Base-by-base conservation (phyloP, 1,139 yeast genomes). In the Taphrina flavorubra region DNA sequence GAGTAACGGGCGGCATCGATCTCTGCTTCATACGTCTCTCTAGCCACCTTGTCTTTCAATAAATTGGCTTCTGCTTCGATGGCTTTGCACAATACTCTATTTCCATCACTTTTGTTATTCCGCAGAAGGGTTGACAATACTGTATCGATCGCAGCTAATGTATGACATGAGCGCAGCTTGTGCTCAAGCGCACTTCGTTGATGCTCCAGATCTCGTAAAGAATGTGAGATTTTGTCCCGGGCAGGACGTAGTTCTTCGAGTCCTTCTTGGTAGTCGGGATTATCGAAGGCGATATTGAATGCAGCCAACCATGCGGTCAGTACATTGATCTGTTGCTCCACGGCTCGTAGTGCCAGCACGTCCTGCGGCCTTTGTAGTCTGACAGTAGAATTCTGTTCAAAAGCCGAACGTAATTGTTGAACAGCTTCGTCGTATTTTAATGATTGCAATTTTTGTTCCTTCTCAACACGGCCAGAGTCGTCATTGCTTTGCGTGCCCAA, bases 401-500 rank as follows among this genome's bases (percentile, higher is more conserved):
- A 63, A n/a, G 67, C 67, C 10, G 67, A 44, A 7, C 57, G 46
- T 18, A 63, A 49, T 47, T 63, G 67, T 13, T 47, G 59, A 14
- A 63, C 13, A 13, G 61, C 67, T 16, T 63, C 67, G 11, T 63
- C 67, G 44, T 63, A 63, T 13, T 57, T 56, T 25, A 63, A 39
- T 6, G 61, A 42, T 20, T 63, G 67, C 25, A 63, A 47, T 40
- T 63, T 63, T 16, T 56, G 53, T 55, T 63, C 67, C 8, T 55
- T 46, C 36, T 63, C 67, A 6, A 46, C 55, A 51, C 59, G 59
- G 39, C 51, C 46, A 16, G 47, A 51, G 39, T 63, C 67, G 34
- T 63, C 56, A 16, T n/a, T 44, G 49, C 39, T 65, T 18, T 71
- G 65, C 42, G 69, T 68, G 16, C 70, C 65, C n/a, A 60, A 34